Percentiles rank a stretch among this genome's conserved stretches.
Evolutionary conservation across 2,329 filamentous ascomycete genomes (phyloP).

Genomic region (Sporothrix inflata): DNA sequence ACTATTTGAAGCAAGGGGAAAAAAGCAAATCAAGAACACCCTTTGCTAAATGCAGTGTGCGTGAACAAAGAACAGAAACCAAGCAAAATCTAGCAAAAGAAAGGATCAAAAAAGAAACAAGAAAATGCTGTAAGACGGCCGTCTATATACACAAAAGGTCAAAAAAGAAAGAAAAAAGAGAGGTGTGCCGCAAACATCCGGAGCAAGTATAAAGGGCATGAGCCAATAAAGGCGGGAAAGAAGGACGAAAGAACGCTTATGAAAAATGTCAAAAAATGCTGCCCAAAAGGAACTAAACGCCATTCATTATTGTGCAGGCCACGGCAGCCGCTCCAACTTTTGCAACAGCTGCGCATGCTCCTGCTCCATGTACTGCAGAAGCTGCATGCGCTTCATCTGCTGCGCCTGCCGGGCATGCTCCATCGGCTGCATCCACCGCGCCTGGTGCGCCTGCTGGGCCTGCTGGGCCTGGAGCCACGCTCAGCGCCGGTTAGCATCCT

Average conservation of each 20-base stretch:
- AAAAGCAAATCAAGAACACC: neutral
- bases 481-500: neutral
- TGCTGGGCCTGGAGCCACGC: neutral
- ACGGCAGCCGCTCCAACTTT: neutral
- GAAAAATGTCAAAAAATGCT: neutral
- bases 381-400: too few relatives aligned
- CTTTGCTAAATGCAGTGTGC: neutral
- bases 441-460: neutral
- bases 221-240: neutral
- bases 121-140: neutral
- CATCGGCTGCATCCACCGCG: neutral
- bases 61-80: neutral
- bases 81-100: neutral
- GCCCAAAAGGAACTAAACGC: neutral
- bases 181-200: neutral
- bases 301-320: neutral
- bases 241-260: neutral
- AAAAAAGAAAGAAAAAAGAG: constrained; percentile 1
- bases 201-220: neutral
- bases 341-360: too few relatives aligned
- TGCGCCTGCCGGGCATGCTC: too few relatives aligned
- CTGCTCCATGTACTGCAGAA: too few relatives aligned
- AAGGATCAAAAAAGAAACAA: neutral
- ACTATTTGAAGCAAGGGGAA: neutral
- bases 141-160: neutral